phyloP scores from a whole-genome alignment of 78 protist species.

The Dictyostelium citrinum region DNA sequence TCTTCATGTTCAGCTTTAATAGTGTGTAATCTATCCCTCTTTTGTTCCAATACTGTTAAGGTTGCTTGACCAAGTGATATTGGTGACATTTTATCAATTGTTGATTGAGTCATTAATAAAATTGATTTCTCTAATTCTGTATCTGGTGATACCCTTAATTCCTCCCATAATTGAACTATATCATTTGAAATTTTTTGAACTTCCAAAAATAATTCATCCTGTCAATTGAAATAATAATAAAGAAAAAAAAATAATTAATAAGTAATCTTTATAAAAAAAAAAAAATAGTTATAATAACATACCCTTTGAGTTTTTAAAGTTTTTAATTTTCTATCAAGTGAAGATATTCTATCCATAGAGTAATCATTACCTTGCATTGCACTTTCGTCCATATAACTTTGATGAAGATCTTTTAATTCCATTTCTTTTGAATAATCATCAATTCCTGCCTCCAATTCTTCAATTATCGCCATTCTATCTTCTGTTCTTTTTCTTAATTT shows the following conservation, averaged over 20 bases:
- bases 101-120: constrained; percentile 12
- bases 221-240: not conserved
- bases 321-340: constrained; percentile 27
- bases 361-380: constrained; percentile 50
- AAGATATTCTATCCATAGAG: constrained; percentile 54
- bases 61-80: constrained; percentile 35
- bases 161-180: constrained; percentile 47
- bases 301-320: constrained; percentile 50
- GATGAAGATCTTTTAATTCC: constrained; percentile 52
- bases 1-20: constrained; percentile 31
- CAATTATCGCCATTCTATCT: constrained; percentile 57
- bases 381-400: constrained; percentile 29
- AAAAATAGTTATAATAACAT: not conserved
- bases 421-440: constrained; percentile 54
- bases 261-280: too few relatives aligned
- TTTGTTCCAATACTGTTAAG: constrained; percentile 12
- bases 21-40: constrained; percentile 8
- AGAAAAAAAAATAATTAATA: too few relatives aligned
- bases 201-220: constrained; percentile 51
- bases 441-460: constrained; percentile 49
- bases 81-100: constrained; percentile 17
- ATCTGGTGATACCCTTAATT: constrained; percentile 69
- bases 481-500: constrained; percentile 56
- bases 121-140: constrained; percentile 69
- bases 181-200: constrained; percentile 18